Evolutionary conservation across 768 basidiomycete genomes (phyloP).

Genomic region (Chalciporus pseudorubinellus): DNA sequence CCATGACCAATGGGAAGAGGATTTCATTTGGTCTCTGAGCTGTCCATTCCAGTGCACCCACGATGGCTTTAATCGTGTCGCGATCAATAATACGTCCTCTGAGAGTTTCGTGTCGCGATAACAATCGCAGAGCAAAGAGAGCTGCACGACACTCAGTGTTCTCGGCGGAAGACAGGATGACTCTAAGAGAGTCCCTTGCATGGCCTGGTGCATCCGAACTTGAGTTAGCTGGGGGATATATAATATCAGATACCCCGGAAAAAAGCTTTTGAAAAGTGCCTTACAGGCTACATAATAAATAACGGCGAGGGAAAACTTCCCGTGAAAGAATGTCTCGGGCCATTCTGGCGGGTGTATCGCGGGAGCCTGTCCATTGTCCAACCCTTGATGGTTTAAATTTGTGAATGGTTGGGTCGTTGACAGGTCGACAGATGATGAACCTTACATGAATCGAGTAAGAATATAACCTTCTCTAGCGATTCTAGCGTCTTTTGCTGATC

Average conservation of each 20-base stretch:
- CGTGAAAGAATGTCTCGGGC: not conserved
- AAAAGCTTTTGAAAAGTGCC: not conserved
- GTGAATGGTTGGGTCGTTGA: not conserved
- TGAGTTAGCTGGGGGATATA: not conserved
- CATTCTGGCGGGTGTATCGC: not conserved
- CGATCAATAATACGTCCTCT: not conserved
- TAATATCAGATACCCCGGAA: not conserved
- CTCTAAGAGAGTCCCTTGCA: not conserved
- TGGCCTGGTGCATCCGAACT: not conserved
- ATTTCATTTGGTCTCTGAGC: too few species aligned
- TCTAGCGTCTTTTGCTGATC: not conserved
- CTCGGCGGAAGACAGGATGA: not conserved
- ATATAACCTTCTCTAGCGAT: conserved; percentile 5
- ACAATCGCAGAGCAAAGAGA: conserved; percentile 3
- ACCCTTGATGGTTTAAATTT: not conserved
- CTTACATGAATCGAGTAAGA: conserved; percentile 7
- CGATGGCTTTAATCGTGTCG: not conserved
- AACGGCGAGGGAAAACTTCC: not conserved
- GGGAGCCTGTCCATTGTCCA: not conserved
- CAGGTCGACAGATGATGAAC: not conserved
- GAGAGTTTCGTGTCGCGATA: not conserved
- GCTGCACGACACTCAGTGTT: not conserved
- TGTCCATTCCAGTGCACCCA: not conserved
- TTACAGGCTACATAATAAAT: conserved; percentile 1
- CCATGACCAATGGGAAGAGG: not conserved